A percentile compares a stretch with the other conserved stretches of the same genome.
phyloP scores from a whole-genome alignment of 1,139 yeast species.

The Suhomyces bribrorum region DNA sequence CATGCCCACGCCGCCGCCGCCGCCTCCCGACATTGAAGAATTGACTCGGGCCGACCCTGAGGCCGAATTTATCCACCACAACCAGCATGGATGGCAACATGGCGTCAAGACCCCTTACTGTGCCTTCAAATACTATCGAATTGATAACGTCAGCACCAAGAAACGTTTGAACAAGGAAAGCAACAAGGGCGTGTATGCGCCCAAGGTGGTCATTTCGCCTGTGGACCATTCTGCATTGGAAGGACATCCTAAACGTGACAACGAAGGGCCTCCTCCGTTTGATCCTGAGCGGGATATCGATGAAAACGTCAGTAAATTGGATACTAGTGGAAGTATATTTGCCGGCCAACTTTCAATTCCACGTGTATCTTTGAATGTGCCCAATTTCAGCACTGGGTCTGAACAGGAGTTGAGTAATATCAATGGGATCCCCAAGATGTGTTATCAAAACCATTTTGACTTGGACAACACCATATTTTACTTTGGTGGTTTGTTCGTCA shows the following conservation, averaged over 20 bases:
- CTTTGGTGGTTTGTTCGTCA: conserved; percentile 41
- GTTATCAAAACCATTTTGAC: conserved; percentile 39
- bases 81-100: conserved; percentile 28
- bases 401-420: not conserved
- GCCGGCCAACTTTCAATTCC: conserved; percentile 37
- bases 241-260: not conserved
- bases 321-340: conserved; percentile 25
- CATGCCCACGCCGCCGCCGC: conserved; percentile 1
- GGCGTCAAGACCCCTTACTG: conserved; percentile 31
- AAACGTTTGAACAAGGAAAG: conserved; percentile 19
- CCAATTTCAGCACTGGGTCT: conserved; percentile 10
- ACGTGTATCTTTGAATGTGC: conserved; percentile 27
- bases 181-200: conserved; percentile 28
- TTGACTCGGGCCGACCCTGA: no score
- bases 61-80: conserved; percentile 1
- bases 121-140: conserved; percentile 27
- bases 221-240: conserved; percentile 20
- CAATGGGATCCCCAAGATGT: conserved; percentile 28
- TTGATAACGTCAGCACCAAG: conserved; percentile 18
- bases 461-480: conserved; percentile 34
- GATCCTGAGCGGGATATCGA: conserved; percentile 6
- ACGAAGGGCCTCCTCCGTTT: conserved; percentile 2
- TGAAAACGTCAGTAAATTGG: conserved; percentile 15
- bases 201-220: conserved; percentile 28
- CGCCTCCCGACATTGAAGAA: not conserved